Percentiles rank a stretch among this genome's conserved stretches.
Conservation (phyloP, 495 filamentous ascomycete species). For the Ramalina peruviana region DNA sequence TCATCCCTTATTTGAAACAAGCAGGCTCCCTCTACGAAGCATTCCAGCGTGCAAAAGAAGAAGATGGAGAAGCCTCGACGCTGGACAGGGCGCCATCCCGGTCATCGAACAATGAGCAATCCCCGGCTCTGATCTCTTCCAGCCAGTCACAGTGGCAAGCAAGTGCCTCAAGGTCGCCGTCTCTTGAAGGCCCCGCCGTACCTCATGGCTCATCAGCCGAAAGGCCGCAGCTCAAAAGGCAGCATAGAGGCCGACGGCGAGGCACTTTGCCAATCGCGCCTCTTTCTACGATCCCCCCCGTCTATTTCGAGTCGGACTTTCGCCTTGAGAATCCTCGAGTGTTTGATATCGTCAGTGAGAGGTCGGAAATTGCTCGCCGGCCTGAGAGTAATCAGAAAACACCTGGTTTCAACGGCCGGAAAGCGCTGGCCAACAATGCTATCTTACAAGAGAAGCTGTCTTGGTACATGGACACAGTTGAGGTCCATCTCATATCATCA, state of each 20-base stretch:
- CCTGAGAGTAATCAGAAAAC: slow-evolving; percentile 41
- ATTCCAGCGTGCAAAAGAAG: slow-evolving; percentile 60
- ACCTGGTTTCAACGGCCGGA: slow-evolving; percentile 44
- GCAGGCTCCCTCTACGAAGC: slow-evolving; percentile 73
- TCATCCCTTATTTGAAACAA: slow-evolving; percentile 71
- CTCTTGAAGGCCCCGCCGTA: slow-evolving; percentile 1
- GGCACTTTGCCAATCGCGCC: slow-evolving; percentile 57
- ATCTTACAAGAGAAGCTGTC: slow-evolving; percentile 98
- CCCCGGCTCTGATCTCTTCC: background rate
- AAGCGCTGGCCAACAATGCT: slow-evolving; percentile 88
- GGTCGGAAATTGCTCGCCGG: slow-evolving; percentile 77
- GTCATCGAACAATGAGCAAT: slow-evolving; percentile 1
- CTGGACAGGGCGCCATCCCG: slow-evolving; percentile 11
- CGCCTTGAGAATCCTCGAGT: slow-evolving; percentile 79
- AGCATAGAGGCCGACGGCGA: slow-evolving; percentile 40
- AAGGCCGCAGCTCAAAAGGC: slow-evolving; percentile 29
- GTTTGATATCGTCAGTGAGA: slow-evolving; percentile 93
- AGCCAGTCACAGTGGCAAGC: slow-evolving; percentile 7
- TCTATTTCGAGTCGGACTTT: slow-evolving; percentile 94
- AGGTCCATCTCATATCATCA: slow-evolving; percentile 91
- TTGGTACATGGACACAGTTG: slow-evolving; percentile 99
- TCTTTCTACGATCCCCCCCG: slow-evolving; percentile 75
- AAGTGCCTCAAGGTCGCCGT: slow-evolving; percentile 3
- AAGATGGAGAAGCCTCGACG: slow-evolving; percentile 40
- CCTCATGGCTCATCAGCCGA: slow-evolving; percentile 31